phyloP scores from a whole-genome alignment of 2,329 filamentous ascomycete species.

The Diaporthe velutina region DNA sequence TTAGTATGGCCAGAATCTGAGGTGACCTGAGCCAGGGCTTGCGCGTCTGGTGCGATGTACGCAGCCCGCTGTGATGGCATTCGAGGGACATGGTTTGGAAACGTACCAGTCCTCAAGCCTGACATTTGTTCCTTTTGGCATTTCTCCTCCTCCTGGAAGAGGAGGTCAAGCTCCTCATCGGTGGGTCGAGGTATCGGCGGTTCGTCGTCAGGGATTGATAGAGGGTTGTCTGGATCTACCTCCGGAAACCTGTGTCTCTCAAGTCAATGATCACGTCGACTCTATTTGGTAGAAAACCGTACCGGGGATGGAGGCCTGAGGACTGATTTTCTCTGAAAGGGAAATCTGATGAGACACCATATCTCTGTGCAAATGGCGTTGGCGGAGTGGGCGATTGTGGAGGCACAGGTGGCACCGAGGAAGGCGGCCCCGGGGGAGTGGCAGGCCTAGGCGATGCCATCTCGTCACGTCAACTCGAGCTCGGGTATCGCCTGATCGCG shows the following conservation, averaged over 20 bases:
- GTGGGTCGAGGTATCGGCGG: not conserved
- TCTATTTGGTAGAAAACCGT: not conserved
- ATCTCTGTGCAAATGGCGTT: not conserved
- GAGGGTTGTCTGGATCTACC: not conserved
- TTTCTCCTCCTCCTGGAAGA: not conserved
- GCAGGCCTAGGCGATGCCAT: not conserved
- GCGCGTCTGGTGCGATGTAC: not conserved
- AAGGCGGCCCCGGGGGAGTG: not conserved
- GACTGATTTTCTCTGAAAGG: not conserved
- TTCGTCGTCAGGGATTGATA: not conserved
- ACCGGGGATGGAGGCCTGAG: constrained; percentile 14
- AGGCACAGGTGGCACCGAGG: not conserved
- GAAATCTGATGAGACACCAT: not conserved
- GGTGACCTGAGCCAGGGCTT: not conserved
- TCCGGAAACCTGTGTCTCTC: not conserved
- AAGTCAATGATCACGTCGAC: not conserved
- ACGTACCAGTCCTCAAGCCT: not conserved
- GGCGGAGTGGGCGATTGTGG: not conserved
- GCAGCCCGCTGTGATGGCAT: not conserved
- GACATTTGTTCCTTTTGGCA: not conserved
- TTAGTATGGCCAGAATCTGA: not conserved
- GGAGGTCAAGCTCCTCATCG: constrained; percentile 3
- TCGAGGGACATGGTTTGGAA: too few species aligned
- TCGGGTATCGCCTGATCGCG: not conserved
- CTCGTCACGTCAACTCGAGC: not conserved